Percentiles rank a stretch among this genome's conserved stretches.
Conservation (phyloP, 2,329 filamentous ascomycete species). For the Curvularia lunata region DNA sequence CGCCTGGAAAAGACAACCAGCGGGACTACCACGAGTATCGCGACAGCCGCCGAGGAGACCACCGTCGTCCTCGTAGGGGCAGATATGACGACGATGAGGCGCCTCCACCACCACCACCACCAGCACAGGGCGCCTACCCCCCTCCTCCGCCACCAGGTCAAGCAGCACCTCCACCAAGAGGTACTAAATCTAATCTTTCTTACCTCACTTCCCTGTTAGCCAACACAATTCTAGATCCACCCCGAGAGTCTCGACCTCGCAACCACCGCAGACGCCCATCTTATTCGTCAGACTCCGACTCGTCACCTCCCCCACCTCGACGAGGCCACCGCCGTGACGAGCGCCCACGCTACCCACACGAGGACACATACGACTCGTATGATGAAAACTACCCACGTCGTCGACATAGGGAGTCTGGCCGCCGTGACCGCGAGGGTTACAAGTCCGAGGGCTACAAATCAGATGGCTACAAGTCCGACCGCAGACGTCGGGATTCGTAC, state of each 20-base stretch:
- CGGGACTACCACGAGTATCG: slow-evolving; percentile 31
- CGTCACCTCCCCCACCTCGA: slow-evolving; percentile 31
- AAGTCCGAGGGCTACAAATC: slow-evolving; percentile 36
- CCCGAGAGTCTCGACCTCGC: slow-evolving; percentile 15
- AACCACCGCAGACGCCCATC: slow-evolving; percentile 27
- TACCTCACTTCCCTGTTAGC: background rate
- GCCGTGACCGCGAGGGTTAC: slow-evolving; percentile 34
- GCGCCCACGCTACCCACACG: slow-evolving; percentile 24
- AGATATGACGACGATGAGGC: slow-evolving; percentile 25
- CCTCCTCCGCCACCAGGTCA: slow-evolving; percentile 15
- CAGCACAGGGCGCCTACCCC: slow-evolving; percentile 6
- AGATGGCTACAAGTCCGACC: slow-evolving; percentile 23
- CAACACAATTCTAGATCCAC: background rate
- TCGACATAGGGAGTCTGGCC: slow-evolving; percentile 18
- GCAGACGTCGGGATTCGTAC: slow-evolving; percentile 8
- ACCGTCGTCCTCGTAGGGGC: slow-evolving; percentile 26
- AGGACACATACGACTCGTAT: slow-evolving; percentile 37
- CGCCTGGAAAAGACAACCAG: slow-evolving; percentile 30
- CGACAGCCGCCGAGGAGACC: slow-evolving; percentile 28
- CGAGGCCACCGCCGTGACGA: slow-evolving; percentile 30
- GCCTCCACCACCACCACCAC: slow-evolving; percentile 12
- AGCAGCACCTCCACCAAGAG: slow-evolving; percentile 17
- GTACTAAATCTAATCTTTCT: background rate
- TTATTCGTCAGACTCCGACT: slow-evolving; percentile 29
- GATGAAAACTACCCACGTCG: slow-evolving; percentile 35